A percentile compares a stretch with the other conserved stretches of the same genome.
Evolutionary conservation across 1,284 basidiomycete genomes (phyloP).

Genomic region (Tilletia indica): DNA sequence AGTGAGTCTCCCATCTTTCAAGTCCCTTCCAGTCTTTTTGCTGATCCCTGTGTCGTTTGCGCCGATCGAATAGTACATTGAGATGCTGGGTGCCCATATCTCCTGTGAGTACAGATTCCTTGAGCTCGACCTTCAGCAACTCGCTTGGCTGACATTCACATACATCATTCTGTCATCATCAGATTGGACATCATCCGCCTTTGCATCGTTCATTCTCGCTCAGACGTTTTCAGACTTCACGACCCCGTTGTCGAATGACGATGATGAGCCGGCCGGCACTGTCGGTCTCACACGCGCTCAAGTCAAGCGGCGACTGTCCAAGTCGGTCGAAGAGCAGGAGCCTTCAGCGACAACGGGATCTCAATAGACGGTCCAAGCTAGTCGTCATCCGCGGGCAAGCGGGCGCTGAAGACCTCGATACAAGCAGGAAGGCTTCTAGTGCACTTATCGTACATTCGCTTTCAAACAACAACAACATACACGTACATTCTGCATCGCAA

Average conservation of each 20-base stretch:
- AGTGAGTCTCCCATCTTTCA: no score
- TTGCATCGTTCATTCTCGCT: conserved; percentile 2
- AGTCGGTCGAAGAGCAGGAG: neutral
- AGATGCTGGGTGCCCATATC: conserved; percentile 12
- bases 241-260: neutral
- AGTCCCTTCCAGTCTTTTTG: no score
- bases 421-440: no score
- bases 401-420: no score
- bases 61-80: no score
- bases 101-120: conserved; percentile 13
- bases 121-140: neutral
- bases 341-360: no score
- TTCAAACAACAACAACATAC: no score
- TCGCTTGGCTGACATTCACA: neutral
- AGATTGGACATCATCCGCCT: conserved; percentile 12
- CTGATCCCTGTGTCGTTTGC: no score
- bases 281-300: neutral
- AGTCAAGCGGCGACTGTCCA: neutral
- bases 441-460: no score
- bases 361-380: no score
- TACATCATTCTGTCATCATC: neutral
- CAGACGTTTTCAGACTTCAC: conserved; percentile 10
- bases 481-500: no score
- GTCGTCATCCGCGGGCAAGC: no score
- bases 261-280: neutral